Evolutionary conservation across 441 rosid genomes (phyloP).

Genomic region (Daphne laureola): DNA sequence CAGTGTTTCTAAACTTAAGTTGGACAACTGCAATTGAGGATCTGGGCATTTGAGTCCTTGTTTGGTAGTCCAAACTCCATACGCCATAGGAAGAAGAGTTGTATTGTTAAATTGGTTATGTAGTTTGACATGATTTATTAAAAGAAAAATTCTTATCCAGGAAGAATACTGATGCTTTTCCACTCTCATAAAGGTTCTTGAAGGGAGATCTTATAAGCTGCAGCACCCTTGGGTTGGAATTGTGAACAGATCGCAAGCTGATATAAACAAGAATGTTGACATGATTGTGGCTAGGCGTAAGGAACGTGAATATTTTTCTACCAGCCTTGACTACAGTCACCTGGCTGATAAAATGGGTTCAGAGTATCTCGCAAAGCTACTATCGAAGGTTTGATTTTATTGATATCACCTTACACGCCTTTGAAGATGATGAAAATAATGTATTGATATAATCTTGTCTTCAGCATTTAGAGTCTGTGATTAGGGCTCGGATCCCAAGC

Average conservation of each 20-base stretch:
- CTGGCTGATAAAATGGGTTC: constrained; percentile 69
- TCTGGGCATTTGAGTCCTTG: no score
- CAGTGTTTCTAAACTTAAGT: no score
- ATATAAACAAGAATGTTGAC: constrained; percentile 56
- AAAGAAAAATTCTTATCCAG: no score
- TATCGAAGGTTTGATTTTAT: constrained; percentile 41
- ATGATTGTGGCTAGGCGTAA: constrained; percentile 53
- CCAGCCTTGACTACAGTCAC: constrained; percentile 63
- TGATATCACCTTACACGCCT: neutral
- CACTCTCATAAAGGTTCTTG: constrained; percentile 41
- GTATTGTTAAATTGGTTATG: no score
- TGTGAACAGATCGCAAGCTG: constrained; percentile 80
- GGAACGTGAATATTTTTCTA: constrained; percentile 53
- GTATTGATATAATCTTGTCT: constrained; percentile 9
- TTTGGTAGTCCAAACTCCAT: no score
- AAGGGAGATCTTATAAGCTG: constrained; percentile 61
- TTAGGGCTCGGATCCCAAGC: constrained; percentile 56
- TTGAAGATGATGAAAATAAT: neutral
- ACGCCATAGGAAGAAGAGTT: no score
- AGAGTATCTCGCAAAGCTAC: constrained; percentile 63
- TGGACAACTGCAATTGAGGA: no score
- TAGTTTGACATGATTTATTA: no score
- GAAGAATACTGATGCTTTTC: no score
- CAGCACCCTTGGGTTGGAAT: constrained; percentile 75
- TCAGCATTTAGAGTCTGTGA: constrained; percentile 69